These are phyloP conservation scores for Tricharina praecox DNA, from an alignment of 495 filamentous ascomycete species.

Conservation along the genomic window DNA sequence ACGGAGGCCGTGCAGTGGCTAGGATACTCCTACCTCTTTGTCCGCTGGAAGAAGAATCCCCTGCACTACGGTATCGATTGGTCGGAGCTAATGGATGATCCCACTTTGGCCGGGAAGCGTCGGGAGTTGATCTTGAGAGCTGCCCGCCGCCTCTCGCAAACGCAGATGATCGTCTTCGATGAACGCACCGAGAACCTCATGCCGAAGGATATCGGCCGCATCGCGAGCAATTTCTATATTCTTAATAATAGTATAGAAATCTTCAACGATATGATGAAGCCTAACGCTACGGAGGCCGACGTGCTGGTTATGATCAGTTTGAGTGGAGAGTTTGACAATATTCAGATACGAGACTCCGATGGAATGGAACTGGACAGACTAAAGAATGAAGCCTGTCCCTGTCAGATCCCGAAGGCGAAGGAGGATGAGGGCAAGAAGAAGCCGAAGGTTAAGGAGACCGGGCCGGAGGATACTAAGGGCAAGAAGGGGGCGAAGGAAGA, in stretches of 20 bases:
- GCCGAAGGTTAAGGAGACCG: constrained; percentile 3
- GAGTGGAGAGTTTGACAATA: constrained; percentile 94
- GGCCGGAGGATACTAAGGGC: neutral
- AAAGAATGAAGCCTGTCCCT: constrained; percentile 42
- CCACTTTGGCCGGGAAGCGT: constrained; percentile 61
- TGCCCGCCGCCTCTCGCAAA: constrained; percentile 65
- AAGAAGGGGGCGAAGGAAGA: constrained; percentile 31
- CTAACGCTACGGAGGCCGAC: constrained; percentile 67
- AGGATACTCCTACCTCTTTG: constrained; percentile 92
- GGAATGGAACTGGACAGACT: constrained; percentile 56
- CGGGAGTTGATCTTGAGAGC: constrained; percentile 73
- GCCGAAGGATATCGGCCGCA: constrained; percentile 85
- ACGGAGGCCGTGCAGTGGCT: constrained; percentile 89
- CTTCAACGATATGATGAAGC: constrained; percentile 83
- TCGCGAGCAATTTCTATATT: constrained; percentile 94
- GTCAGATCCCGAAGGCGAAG: constrained; percentile 31
- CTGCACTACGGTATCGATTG: constrained; percentile 91
- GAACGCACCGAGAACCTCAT: constrained; percentile 77
- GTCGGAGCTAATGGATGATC: constrained; percentile 77
- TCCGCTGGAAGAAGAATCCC: constrained; percentile 84
- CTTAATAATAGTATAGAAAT: constrained; percentile 82
- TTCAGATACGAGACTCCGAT: constrained; percentile 79
- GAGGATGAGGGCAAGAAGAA: neutral
- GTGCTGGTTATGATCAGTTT: constrained; percentile 86
- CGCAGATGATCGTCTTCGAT: constrained; percentile 98